Percentiles rank a stretch among this genome's conserved stretches.
These are phyloP conservation scores for Senna siamea DNA, from an alignment of 306 rosid species.

Conservation along the genomic window DNA sequence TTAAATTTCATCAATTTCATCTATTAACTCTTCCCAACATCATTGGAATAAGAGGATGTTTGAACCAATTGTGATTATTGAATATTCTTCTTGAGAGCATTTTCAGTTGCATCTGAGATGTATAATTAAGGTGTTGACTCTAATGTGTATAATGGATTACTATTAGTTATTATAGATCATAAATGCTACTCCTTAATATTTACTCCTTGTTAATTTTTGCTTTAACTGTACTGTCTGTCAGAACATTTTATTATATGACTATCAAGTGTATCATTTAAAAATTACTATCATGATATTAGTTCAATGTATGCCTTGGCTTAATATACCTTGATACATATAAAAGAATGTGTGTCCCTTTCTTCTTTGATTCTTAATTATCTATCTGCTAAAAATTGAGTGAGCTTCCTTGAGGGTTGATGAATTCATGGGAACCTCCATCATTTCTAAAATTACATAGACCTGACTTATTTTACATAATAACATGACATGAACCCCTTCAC, in stretches of 20 bases:
- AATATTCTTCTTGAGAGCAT: too few species aligned
- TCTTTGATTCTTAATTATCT: background rate
- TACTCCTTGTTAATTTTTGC: background rate
- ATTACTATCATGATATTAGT: background rate
- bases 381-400: background rate
- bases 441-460: background rate
- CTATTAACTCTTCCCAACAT: too few species aligned
- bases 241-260: background rate
- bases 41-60: too few species aligned
- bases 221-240: background rate
- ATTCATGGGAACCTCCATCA: background rate
- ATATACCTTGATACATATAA: background rate
- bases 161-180: background rate
- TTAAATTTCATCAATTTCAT: too few species aligned
- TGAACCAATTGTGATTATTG: too few species aligned
- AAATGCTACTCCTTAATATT: background rate
- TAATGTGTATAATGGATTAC: too few species aligned
- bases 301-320: background rate
- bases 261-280: background rate
- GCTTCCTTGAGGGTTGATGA: background rate
- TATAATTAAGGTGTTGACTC: too few species aligned
- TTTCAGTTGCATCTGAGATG: too few species aligned
- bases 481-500: background rate
- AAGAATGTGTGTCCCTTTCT: background rate
- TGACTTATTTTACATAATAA: background rate